Conservation (phyloP, 2,329 filamentous ascomycete species). For the Colletotrichum costaricense region DNA sequence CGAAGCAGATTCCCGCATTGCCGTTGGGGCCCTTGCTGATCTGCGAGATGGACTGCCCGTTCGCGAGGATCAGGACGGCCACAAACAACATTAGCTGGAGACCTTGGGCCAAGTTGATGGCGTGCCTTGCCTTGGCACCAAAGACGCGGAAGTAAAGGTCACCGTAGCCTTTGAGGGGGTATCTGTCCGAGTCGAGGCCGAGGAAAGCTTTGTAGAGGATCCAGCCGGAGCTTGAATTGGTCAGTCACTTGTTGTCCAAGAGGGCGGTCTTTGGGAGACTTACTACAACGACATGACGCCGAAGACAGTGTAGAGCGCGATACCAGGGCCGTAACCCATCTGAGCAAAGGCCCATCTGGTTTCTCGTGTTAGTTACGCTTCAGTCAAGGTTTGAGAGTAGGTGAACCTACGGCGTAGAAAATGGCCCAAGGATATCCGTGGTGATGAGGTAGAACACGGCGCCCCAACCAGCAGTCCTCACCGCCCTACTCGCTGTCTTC, state of each 20-base stretch:
- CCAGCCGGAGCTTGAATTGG: constrained; percentile 54
- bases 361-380: not conserved
- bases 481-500: constrained; percentile 56
- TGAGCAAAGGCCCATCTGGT: constrained; percentile 39
- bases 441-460: constrained; percentile 62
- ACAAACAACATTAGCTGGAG: constrained; percentile 63
- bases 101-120: constrained; percentile 60
- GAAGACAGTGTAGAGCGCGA: constrained; percentile 59
- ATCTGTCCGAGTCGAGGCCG: constrained; percentile 58
- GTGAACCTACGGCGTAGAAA: constrained; percentile 47
- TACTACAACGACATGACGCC: constrained; percentile 43
- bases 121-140: constrained; percentile 55
- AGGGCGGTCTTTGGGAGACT: not conserved
- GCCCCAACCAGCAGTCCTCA: constrained; percentile 58
- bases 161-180: constrained; percentile 58
- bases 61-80: constrained; percentile 62
- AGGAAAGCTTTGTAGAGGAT: constrained; percentile 58
- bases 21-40: constrained; percentile 50
- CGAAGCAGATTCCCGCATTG: constrained; percentile 60
- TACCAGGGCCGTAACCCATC: constrained; percentile 55
- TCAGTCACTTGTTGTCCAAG: not conserved
- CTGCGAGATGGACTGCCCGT: constrained; percentile 66
- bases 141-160: constrained; percentile 61
- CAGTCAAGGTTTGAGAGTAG: not conserved
- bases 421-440: constrained; percentile 59